Evolutionary conservation across 2,329 filamentous ascomycete species (phyloP).

Genomic region (Proliferodiscus dingleyae): DNA sequence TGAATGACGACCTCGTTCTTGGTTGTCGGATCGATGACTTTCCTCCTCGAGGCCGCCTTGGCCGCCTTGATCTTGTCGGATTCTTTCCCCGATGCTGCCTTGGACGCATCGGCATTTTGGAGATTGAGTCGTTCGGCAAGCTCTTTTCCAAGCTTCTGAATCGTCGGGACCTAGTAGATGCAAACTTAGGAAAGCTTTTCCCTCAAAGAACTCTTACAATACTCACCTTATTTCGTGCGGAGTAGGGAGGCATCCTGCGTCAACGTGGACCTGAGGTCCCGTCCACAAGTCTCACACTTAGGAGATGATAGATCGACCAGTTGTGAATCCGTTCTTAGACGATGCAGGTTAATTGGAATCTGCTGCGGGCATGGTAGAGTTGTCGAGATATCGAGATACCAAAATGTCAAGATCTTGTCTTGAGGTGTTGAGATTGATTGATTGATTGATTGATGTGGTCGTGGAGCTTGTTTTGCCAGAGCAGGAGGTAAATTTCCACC

Average conservation of each 20-base stretch:
- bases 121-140: slow-evolving; percentile 18
- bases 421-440: not conserved
- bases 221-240: slow-evolving; percentile 18
- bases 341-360: too few species aligned
- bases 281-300: not conserved
- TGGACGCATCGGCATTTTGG: slow-evolving; percentile 18
- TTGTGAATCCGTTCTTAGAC: too few species aligned
- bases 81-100: slow-evolving; percentile 17
- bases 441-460: not conserved
- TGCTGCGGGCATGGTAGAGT: too few species aligned
- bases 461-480: not conserved
- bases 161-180: slow-evolving; percentile 16
- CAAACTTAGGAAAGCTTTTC: not conserved
- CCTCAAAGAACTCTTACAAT: too few species aligned
- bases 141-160: slow-evolving; percentile 19
- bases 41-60: slow-evolving; percentile 18
- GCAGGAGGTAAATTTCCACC: too few species aligned
- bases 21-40: slow-evolving; percentile 18
- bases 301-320: not conserved
- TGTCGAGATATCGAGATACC: too few species aligned
- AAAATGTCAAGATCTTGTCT: too few species aligned
- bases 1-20: slow-evolving; percentile 21
- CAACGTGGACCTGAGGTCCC: not conserved
- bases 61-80: slow-evolving; percentile 17
- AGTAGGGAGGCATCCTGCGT: slow-evolving; percentile 17